phyloP scores from a whole-genome alignment of 305 asterid genomes.

The Solanum chacoense region DNA sequence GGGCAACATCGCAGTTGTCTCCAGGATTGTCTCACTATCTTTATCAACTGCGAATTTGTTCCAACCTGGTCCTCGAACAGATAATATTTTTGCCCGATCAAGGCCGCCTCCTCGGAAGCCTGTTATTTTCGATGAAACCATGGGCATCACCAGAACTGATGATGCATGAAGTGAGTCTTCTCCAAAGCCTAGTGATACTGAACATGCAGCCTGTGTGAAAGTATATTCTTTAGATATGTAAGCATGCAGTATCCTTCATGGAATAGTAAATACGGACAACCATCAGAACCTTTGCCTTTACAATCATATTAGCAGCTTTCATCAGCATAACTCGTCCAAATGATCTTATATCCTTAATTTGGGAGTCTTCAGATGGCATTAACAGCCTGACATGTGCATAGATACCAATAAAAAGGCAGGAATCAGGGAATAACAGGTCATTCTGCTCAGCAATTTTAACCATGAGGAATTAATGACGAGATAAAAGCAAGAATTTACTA shows the following conservation, averaged over 20 bases:
- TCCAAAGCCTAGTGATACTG: conserved; percentile 66
- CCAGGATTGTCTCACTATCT: conserved; percentile 43
- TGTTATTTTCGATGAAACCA: conserved; percentile 79
- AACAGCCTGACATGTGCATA: conserved; percentile 30
- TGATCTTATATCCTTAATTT: conserved; percentile 50
- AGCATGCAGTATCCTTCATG: background rate
- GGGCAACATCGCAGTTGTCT: conserved; percentile 39
- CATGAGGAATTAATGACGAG: background rate
- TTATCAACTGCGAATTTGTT: conserved; percentile 41
- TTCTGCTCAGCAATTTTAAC: background rate
- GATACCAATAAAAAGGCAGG: background rate
- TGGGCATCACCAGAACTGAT: conserved; percentile 86
- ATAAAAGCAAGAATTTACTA: background rate
- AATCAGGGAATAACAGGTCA: background rate
- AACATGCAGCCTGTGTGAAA: conserved; percentile 58
- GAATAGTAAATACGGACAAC: conserved; percentile 1
- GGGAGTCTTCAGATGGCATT: conserved; percentile 48
- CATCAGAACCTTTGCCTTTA: conserved; percentile 59
- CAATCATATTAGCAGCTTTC: conserved; percentile 41
- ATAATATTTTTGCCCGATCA: conserved; percentile 45
- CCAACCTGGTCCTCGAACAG: conserved; percentile 57
- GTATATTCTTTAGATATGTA: conserved; percentile 8
- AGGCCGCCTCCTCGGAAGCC: conserved; percentile 67
- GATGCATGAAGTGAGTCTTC: conserved; percentile 76
- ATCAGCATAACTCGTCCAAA: conserved; percentile 37